Percentiles rank a stretch among this genome's conserved stretches.
These are phyloP conservation scores for Sugiyamaella castrensis DNA, from an alignment of 1,139 yeast genomes.

Conservation along the genomic window DNA sequence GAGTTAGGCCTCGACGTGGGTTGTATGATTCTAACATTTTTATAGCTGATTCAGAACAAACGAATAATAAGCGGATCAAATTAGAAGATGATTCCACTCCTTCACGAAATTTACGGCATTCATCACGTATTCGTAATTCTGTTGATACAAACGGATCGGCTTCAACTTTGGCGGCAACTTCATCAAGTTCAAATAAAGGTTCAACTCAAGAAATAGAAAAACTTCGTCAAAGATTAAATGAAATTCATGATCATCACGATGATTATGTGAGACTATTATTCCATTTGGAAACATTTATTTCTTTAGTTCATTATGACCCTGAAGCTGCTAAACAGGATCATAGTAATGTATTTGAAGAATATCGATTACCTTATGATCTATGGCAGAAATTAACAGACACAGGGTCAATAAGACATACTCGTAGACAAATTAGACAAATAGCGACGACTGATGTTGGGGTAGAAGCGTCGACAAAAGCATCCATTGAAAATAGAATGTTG, in stretches of 20 bases:
- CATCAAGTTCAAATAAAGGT: not conserved
- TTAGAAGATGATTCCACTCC: slow-evolving; percentile 4
- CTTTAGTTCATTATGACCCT: slow-evolving; percentile 63
- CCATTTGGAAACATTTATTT: slow-evolving; percentile 57
- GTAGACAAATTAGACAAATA: slow-evolving; percentile 31
- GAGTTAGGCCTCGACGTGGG: not conserved
- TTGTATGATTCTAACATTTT: not conserved
- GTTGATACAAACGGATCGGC: not conserved
- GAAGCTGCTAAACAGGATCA: slow-evolving; percentile 45
- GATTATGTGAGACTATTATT: slow-evolving; percentile 48
- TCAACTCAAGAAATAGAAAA: not conserved
- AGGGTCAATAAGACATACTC: slow-evolving; percentile 32
- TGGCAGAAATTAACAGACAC: slow-evolving; percentile 38
- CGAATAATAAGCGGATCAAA: slow-evolving; percentile 8
- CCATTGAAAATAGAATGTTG: not conserved
- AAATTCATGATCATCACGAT: slow-evolving; percentile 48
- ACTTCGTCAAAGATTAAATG: slow-evolving; percentile 20
- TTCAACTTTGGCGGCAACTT: not conserved
- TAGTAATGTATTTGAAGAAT: slow-evolving; percentile 40
- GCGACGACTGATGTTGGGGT: slow-evolving; percentile 19
- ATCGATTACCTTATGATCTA: slow-evolving; percentile 35
- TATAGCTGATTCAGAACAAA: slow-evolving; percentile 4
- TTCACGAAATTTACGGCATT: slow-evolving; percentile 1
- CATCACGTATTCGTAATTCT: not conserved
- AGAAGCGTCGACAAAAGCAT: not conserved